Percentiles rank a stretch among this genome's conserved stretches.
These are phyloP conservation scores for Macrolepiota dolichaula DNA, from an alignment of 768 basidiomycete species.

Conservation along the genomic window DNA sequence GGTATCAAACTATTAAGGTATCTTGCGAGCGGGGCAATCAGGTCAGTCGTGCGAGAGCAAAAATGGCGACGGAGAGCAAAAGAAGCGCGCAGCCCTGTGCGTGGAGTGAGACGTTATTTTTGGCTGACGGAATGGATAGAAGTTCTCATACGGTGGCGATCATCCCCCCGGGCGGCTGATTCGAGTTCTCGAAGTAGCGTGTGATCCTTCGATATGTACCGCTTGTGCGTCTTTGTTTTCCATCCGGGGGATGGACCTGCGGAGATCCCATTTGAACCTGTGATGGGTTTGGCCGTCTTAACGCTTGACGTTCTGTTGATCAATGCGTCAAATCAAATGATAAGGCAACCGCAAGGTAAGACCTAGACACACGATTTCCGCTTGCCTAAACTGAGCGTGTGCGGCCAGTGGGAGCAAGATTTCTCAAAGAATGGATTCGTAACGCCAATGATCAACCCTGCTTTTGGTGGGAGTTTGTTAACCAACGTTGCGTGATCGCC, in stretches of 20 bases:
- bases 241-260: conserved; percentile 68
- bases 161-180: conserved; percentile 46
- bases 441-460: conserved; percentile 76
- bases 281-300: conserved; percentile 12
- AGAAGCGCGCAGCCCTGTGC: conserved; percentile 59
- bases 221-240: conserved; percentile 75
- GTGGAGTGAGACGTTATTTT: background rate
- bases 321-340: background rate
- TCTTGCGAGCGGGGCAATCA: conserved; percentile 86
- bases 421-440: conserved; percentile 88
- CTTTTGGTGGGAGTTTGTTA: conserved; percentile 76
- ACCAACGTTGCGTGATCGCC: conserved; percentile 74
- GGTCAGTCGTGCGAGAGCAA: conserved; percentile 76
- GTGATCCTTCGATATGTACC: conserved; percentile 84
- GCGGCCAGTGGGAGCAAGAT: conserved; percentile 82
- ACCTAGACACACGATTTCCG: conserved; percentile 35
- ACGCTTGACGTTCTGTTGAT: background rate
- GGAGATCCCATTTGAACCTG: conserved; percentile 23
- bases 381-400: conserved; percentile 69
- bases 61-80: conserved; percentile 77
- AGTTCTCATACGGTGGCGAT: conserved; percentile 42
- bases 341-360: background rate
- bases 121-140: conserved; percentile 10
- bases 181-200: conserved; percentile 71
- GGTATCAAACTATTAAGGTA: conserved; percentile 90